phyloP scores from a whole-genome alignment of 306 rosid species.

The Begonia masoniana region DNA sequence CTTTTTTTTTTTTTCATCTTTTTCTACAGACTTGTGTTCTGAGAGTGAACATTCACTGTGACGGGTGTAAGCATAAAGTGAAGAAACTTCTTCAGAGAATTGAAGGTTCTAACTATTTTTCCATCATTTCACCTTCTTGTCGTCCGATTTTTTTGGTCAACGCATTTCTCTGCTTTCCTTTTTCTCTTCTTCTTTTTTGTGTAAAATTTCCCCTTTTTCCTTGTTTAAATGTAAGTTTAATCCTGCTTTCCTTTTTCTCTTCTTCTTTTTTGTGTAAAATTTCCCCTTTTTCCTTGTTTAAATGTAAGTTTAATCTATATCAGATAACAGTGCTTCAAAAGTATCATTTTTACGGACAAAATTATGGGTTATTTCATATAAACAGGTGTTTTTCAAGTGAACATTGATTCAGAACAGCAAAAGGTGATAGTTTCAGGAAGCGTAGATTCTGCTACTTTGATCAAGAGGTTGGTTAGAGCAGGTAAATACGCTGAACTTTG shows the following conservation, averaged over 20 bases:
- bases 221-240: background rate
- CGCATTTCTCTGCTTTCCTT: background rate
- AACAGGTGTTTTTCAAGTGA: slow-evolving; percentile 76
- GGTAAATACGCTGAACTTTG: slow-evolving; percentile 82
- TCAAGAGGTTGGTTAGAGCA: slow-evolving; percentile 58
- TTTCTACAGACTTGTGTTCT: slow-evolving; percentile 70
- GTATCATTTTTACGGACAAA: background rate
- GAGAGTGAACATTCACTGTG: slow-evolving; percentile 93
- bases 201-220: background rate
- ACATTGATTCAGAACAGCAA: slow-evolving; percentile 67
- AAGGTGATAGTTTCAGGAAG: slow-evolving; percentile 70
- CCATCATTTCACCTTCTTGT: slow-evolving; percentile 9
- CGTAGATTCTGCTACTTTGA: slow-evolving; percentile 62
- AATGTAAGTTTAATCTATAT: background rate
- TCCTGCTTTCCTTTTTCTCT: background rate
- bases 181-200: background rate
- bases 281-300: background rate
- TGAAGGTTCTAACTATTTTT: slow-evolving; percentile 49
- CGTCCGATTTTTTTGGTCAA: slow-evolving; percentile 1
- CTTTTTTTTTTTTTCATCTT: background rate
- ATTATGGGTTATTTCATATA: background rate
- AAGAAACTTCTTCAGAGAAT: slow-evolving; percentile 93
- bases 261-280: background rate
- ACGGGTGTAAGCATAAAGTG: slow-evolving; percentile 97
- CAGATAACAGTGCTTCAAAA: too few species aligned